A percentile compares a stretch with the other conserved stretches of the same genome.
These are phyloP conservation scores for Phytophthora quininea DNA, from an alignment of 352 stramenopile species.

Conservation along the genomic window DNA sequence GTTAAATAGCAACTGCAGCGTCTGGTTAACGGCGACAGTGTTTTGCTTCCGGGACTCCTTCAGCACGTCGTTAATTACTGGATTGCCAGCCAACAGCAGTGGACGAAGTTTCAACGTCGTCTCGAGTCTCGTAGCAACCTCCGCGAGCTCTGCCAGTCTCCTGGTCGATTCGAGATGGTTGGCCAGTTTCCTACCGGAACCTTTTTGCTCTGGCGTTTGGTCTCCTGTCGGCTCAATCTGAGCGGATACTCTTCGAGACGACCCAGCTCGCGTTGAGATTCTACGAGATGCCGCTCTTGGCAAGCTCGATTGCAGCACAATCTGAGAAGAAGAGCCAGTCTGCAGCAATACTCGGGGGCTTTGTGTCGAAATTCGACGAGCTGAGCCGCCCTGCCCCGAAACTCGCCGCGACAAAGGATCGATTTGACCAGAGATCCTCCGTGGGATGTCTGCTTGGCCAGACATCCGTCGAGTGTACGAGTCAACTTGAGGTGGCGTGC, in stretches of 20 bases:
- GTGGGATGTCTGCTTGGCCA: not conserved
- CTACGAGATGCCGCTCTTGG: not conserved
- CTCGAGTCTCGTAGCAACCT: constrained; percentile 13
- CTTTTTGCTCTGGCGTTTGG: not conserved
- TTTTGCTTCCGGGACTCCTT: constrained; percentile 42
- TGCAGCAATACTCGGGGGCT: constrained; percentile 9
- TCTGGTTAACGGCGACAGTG: constrained; percentile 41
- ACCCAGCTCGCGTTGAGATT: not conserved
- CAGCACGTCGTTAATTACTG: constrained; percentile 32
- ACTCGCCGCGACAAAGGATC: constrained; percentile 8
- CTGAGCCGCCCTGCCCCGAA: constrained; percentile 12
- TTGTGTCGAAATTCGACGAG: constrained; percentile 12
- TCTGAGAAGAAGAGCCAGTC: not conserved
- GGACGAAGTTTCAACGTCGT: constrained; percentile 23
- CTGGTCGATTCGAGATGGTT: constrained; percentile 21
- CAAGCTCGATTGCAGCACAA: not conserved
- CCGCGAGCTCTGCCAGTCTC: constrained; percentile 23
- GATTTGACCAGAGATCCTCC: constrained; percentile 10
- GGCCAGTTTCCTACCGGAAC: constrained; percentile 4
- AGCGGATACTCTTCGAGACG: constrained; percentile 18
- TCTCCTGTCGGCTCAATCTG: constrained; percentile 2
- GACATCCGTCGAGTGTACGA: constrained; percentile 5
- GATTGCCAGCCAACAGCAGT: constrained; percentile 23
- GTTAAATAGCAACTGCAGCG: constrained; percentile 47
- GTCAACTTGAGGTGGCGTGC: constrained; percentile 13